Evolutionary conservation across 2,329 filamentous ascomycete genomes (phyloP).

Genomic region (Colletotrichum tabaci): DNA sequence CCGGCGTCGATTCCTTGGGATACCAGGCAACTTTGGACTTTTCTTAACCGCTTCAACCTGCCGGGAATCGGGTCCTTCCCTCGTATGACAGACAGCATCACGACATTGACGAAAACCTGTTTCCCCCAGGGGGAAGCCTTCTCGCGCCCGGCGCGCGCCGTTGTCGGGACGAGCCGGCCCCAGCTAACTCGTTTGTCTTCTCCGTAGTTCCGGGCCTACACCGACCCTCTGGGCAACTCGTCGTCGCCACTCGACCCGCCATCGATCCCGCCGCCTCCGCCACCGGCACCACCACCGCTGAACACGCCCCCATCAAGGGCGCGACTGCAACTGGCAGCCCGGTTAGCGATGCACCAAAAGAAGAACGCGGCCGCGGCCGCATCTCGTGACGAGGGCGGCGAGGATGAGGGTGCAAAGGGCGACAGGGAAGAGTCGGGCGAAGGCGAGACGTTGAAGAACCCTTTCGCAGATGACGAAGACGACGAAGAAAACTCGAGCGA

Average conservation of each 20-base stretch:
- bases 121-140: slow-evolving; percentile 7
- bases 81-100: slow-evolving; percentile 13
- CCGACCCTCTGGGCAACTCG: slow-evolving; percentile 66
- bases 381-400: slow-evolving; percentile 57
- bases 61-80: not conserved
- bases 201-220: slow-evolving; percentile 71
- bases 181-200: slow-evolving; percentile 34
- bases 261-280: slow-evolving; percentile 71
- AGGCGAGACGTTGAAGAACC: slow-evolving; percentile 58
- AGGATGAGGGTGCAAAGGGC: slow-evolving; percentile 56
- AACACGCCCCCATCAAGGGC: slow-evolving; percentile 91
- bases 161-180: slow-evolving; percentile 5
- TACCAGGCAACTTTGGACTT: slow-evolving; percentile 41
- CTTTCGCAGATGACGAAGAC: slow-evolving; percentile 71
- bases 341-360: slow-evolving; percentile 83
- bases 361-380: slow-evolving; percentile 65
- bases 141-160: slow-evolving; percentile 11
- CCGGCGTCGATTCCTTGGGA: slow-evolving; percentile 40
- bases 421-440: slow-evolving; percentile 45
- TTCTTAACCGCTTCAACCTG: slow-evolving; percentile 28
- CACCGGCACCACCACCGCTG: slow-evolving; percentile 80
- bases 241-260: slow-evolving; percentile 68
- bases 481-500: slow-evolving; percentile 64
- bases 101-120: slow-evolving; percentile 34
- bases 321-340: slow-evolving; percentile 89